Evolutionary conservation across 2,329 filamentous ascomycete species (phyloP).

Genomic region (Aspergillus sp.): DNA sequence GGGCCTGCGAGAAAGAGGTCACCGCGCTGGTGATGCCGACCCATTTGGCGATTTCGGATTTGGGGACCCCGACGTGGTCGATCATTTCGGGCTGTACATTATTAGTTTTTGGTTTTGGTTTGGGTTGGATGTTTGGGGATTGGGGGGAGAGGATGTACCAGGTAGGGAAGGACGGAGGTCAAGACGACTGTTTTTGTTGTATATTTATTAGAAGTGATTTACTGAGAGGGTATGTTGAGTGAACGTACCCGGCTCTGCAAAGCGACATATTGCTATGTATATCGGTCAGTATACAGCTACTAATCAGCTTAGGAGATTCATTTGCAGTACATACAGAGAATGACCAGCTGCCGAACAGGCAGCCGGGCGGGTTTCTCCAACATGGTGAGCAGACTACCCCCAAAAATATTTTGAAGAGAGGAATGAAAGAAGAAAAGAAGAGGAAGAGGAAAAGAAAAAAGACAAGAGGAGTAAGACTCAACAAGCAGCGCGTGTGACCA

Average conservation of each 20-base stretch:
- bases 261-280: constrained; percentile 71
- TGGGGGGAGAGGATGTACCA: constrained; percentile 37
- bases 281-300: constrained; percentile 12
- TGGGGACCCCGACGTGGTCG: constrained; percentile 69
- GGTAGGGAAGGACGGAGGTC: constrained; percentile 68
- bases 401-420: constrained; percentile 8
- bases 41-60: constrained; percentile 73
- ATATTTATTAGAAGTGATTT: background rate
- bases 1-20: constrained; percentile 71
- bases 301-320: background rate
- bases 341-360: constrained; percentile 73
- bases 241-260: constrained; percentile 65
- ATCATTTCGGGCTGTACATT: constrained; percentile 71
- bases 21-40: constrained; percentile 72
- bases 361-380: constrained; percentile 56
- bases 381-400: constrained; percentile 2
- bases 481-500: background rate
- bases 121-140: background rate
- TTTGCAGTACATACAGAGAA: constrained; percentile 62
- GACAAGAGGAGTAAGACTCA: constrained; percentile 2
- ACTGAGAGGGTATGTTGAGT: background rate
- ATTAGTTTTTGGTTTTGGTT: background rate
- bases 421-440: constrained; percentile 4
- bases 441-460: background rate
- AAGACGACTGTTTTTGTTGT: constrained; percentile 48